phyloP scores from a whole-genome alignment of 345 rosid genomes.

The Excoecaria agallocha region DNA sequence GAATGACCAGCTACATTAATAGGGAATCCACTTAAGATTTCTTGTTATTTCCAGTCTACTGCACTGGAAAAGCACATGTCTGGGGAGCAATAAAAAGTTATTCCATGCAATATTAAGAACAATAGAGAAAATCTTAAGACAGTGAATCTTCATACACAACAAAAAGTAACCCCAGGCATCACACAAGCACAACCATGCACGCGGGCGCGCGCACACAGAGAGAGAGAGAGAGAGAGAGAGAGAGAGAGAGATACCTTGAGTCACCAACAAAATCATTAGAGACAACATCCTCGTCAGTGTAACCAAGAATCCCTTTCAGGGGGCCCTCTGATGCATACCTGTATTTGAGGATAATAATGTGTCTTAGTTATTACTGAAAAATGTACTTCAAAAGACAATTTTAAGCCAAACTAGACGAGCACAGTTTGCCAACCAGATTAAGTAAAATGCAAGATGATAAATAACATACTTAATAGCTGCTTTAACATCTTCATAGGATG shows the following conservation, averaged over 20 bases:
- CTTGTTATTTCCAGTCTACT: neutral
- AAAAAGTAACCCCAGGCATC: neutral
- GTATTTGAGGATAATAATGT: conserved; percentile 10
- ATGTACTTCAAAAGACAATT: neutral
- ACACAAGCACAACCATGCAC: too few relatives aligned
- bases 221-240: neutral
- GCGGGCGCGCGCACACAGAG: too few relatives aligned
- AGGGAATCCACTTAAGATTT: neutral
- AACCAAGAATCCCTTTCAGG: conserved; percentile 88
- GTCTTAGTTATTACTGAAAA: conserved; percentile 3
- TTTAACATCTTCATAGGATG: conserved; percentile 89
- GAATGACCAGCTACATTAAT: neutral
- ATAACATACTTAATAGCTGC: conserved; percentile 75
- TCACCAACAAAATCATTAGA: conserved; percentile 92
- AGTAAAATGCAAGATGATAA: neutral
- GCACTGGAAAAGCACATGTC: neutral
- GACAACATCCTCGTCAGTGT: conserved; percentile 95
- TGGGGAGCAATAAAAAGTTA: neutral
- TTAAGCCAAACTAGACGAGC: neutral
- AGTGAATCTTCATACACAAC: neutral
- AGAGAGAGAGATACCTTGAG: conserved; percentile 53
- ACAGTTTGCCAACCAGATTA: neutral
- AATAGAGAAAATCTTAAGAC: neutral
- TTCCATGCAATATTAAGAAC: neutral
- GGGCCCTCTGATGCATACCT: conserved; percentile 96